Evolutionary conservation across 106 monocot genomes (phyloP).

Genomic region (Dendrobium officinale): DNA sequence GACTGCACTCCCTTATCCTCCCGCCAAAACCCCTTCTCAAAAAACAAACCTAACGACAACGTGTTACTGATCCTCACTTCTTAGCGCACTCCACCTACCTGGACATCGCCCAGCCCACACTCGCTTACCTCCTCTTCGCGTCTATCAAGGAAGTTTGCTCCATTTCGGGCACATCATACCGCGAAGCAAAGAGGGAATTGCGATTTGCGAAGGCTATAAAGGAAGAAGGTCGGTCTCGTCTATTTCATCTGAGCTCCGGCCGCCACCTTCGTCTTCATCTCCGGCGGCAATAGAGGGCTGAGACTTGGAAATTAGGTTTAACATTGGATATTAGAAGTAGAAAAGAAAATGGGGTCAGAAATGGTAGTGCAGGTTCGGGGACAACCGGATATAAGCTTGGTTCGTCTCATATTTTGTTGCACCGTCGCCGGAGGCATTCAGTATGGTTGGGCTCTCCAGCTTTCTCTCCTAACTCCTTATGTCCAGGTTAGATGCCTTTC

Average conservation of each 20-base stretch:
- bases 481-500: constrained; percentile 17
- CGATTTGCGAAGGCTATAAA: background rate
- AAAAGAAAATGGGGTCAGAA: background rate
- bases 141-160: background rate
- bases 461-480: constrained; percentile 31
- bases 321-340: too few relatives aligned
- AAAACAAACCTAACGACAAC: too few relatives aligned
- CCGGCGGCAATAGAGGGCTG: background rate
- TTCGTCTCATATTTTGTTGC: constrained; percentile 15
- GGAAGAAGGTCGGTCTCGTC: background rate
- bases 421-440: constrained; percentile 27
- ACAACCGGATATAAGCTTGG: background rate
- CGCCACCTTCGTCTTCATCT: background rate
- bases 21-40: background rate
- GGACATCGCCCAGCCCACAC: background rate
- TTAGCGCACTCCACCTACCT: background rate
- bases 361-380: background rate
- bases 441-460: constrained; percentile 32
- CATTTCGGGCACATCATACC: background rate
- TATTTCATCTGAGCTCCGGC: background rate
- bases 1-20: background rate
- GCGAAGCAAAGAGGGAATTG: background rate
- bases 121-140: background rate
- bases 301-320: background rate
- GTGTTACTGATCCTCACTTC: background rate